Conservation (phyloP, 352 stramenopile genomes). For the Elongisporangium undulatum region DNA sequence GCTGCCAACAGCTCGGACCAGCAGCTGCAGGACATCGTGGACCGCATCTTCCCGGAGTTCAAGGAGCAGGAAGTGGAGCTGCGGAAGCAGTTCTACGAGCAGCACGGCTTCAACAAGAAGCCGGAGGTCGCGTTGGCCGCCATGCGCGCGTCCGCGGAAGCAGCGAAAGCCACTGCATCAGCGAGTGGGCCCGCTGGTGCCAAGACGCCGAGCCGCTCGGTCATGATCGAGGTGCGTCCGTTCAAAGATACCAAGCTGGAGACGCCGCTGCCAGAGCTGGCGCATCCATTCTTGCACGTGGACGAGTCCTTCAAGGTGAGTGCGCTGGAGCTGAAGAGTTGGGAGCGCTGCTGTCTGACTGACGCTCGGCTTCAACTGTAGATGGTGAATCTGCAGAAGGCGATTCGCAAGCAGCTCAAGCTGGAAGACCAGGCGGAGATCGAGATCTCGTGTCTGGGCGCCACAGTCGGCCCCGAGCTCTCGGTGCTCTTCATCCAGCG, state of each 20-base stretch:
- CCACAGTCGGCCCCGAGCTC: conserved; percentile 54
- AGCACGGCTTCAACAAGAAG: conserved; percentile 53
- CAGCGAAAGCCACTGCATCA: background rate
- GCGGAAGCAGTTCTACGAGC: conserved; percentile 59
- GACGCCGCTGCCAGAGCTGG: conserved; percentile 20
- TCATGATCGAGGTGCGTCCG: background rate
- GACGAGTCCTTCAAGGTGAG: conserved; percentile 53
- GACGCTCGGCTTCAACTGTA: conserved; percentile 4
- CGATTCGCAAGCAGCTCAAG: conserved; percentile 26
- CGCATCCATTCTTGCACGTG: conserved; percentile 54
- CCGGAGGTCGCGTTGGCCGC: background rate
- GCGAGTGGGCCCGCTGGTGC: background rate
- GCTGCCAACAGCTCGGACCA: conserved; percentile 49
- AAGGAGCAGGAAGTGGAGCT: conserved; percentile 38
- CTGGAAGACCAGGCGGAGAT: conserved; percentile 27
- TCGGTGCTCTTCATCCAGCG: conserved; percentile 62
- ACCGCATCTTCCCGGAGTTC: conserved; percentile 70
- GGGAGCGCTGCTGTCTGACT: background rate
- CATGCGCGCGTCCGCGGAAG: background rate
- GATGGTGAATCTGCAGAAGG: conserved; percentile 62
- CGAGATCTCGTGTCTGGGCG: conserved; percentile 53
- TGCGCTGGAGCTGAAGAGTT: background rate
- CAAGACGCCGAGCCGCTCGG: background rate
- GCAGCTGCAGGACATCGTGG: conserved; percentile 66
- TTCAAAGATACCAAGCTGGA: background rate